phyloP scores from a whole-genome alignment of 2,329 filamentous ascomycete species.

The Geoglossum cookeanum region DNA sequence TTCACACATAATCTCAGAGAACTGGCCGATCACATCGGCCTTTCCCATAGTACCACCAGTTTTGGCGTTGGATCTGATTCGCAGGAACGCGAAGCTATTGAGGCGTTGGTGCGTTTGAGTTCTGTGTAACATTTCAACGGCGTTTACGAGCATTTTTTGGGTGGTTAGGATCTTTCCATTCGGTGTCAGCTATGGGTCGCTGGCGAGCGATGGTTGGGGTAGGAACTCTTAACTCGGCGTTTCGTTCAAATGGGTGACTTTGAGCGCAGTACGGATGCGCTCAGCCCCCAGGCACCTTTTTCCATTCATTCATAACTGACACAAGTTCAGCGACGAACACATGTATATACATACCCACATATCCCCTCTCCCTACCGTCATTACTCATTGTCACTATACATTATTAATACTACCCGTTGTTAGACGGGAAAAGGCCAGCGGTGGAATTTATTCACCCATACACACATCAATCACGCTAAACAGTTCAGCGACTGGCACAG shows the following conservation, averaged over 20 bases:
- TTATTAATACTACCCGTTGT: no score
- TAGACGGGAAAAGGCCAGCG: no score
- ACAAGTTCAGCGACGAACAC: no score
- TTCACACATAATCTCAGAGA: slow-evolving; percentile 3
- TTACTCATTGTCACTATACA: no score
- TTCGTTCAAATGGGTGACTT: neutral
- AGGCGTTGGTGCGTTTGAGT: slow-evolving; percentile 62
- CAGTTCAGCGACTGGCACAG: no score
- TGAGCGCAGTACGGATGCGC: neutral
- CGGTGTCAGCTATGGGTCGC: neutral
- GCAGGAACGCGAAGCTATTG: slow-evolving; percentile 65
- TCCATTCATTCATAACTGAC: neutral
- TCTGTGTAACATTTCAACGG: slow-evolving; percentile 30
- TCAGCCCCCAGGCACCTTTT: neutral
- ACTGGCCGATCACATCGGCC: slow-evolving; percentile 13
- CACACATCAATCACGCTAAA: no score
- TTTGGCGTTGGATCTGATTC: slow-evolving; percentile 32
- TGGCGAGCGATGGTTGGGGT: neutral
- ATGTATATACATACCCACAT: no score
- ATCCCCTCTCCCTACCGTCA: no score
- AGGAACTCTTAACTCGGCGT: neutral
- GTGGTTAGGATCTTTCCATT: neutral
- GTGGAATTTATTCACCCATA: no score
- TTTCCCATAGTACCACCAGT: slow-evolving; percentile 13
- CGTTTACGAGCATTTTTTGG: slow-evolving; percentile 1